A percentile compares a stretch with the other conserved stretches of the same genome.
These are phyloP conservation scores for Elsinoe necatrix DNA, from an alignment of 2,329 filamentous ascomycete genomes.

Conservation along the genomic window DNA sequence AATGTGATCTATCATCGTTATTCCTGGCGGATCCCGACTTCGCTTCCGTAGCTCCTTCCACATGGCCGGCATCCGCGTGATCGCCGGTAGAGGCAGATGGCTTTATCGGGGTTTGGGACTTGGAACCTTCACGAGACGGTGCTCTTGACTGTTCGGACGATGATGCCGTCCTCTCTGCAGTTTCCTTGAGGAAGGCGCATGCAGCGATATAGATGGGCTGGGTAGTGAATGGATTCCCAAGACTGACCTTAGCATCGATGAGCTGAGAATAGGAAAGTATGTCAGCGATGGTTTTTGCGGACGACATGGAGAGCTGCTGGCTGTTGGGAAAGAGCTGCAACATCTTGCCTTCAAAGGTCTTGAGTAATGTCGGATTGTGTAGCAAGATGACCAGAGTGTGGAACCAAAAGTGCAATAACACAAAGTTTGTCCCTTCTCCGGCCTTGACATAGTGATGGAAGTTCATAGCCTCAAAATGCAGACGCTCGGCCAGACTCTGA, in stretches of 20 bases:
- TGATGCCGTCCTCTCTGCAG: constrained; percentile 58
- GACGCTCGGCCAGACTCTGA: constrained; percentile 61
- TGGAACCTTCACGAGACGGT: constrained; percentile 13
- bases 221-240: constrained; percentile 77
- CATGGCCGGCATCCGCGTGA: constrained; percentile 15
- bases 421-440: constrained; percentile 78
- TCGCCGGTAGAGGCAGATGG: constrained; percentile 26
- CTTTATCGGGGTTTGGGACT: constrained; percentile 35
- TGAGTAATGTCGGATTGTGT: constrained; percentile 73
- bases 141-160: constrained; percentile 50
- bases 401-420: constrained; percentile 82
- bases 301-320: constrained; percentile 74
- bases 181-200: constrained; percentile 80
- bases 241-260: constrained; percentile 75
- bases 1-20: too few relatives aligned
- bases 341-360: constrained; percentile 62
- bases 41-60: constrained; percentile 17
- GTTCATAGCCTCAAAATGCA: constrained; percentile 79
- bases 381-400: constrained; percentile 77
- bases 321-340: constrained; percentile 71
- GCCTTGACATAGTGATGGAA: constrained; percentile 76
- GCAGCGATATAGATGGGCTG: constrained; percentile 89
- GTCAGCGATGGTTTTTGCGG: constrained; percentile 84
- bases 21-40: neutral
- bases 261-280: constrained; percentile 80